phyloP scores from a whole-genome alignment of 2,329 filamentous ascomycete species.

The Cladosporium phlei region DNA sequence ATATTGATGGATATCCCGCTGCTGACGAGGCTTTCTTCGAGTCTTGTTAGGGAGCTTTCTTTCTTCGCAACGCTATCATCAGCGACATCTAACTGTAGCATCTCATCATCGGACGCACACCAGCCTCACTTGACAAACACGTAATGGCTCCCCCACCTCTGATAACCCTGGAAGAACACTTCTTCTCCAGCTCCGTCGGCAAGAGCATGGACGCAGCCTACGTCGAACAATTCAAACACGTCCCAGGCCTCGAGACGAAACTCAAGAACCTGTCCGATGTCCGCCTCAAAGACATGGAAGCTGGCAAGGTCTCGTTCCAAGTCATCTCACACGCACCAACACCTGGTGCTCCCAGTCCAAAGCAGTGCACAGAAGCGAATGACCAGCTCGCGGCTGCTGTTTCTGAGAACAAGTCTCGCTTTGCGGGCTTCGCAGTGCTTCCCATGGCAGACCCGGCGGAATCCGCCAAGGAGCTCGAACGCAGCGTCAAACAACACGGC shows the following conservation, averaged over 20 bases:
- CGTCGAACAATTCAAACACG: constrained; percentile 30
- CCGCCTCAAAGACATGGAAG: constrained; percentile 31
- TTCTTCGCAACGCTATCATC: too few species aligned
- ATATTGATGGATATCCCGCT: too few species aligned
- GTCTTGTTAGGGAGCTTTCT: too few species aligned
- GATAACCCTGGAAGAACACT: constrained; percentile 36
- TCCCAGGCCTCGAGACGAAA: constrained; percentile 27
- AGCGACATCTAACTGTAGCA: too few species aligned
- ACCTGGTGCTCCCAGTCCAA: constrained; percentile 24
- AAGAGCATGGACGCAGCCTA: constrained; percentile 28
- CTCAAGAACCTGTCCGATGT: constrained; percentile 26
- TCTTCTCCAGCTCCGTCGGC: constrained; percentile 31
- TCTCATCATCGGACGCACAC: too few species aligned
- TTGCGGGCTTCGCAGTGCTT: constrained; percentile 33
- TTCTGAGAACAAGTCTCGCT: constrained; percentile 24
- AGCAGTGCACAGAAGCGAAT: constrained; percentile 30
- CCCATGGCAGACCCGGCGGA: constrained; percentile 30
- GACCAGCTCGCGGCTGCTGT: constrained; percentile 31
- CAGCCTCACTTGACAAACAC: too few species aligned
- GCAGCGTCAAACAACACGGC: constrained; percentile 29
- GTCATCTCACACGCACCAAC: constrained; percentile 32
- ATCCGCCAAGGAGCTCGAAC: constrained; percentile 30
- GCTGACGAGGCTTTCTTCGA: too few species aligned
- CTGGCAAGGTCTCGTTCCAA: constrained; percentile 30
- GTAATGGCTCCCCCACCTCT: constrained; percentile 29